Evolutionary conservation across 2,329 filamentous ascomycete species (phyloP).

Genomic region (Nigrograna mackinnonii): DNA sequence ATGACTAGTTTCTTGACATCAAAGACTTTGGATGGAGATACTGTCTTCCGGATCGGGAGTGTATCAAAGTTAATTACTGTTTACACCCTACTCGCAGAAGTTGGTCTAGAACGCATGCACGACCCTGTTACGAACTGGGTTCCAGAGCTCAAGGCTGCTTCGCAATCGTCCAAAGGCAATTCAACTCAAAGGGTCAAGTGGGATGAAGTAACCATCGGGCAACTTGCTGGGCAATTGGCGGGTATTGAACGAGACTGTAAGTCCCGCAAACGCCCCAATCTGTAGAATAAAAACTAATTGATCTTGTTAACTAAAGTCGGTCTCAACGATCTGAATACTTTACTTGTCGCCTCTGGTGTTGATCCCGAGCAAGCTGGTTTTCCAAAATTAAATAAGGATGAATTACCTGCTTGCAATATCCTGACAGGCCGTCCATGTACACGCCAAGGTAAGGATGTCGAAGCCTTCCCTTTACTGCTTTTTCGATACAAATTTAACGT

Average conservation of each 20-base stretch:
- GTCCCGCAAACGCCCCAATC: too few relatives aligned
- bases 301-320: too few relatives aligned
- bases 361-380: too few relatives aligned
- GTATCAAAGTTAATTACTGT: constrained; percentile 45
- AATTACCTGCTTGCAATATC: too few relatives aligned
- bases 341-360: too few relatives aligned
- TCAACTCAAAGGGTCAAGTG: constrained; percentile 26
- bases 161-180: constrained; percentile 13
- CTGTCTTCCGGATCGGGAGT: constrained; percentile 50
- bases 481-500: too few relatives aligned
- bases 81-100: constrained; percentile 40
- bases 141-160: constrained; percentile 23
- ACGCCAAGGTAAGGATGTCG: too few relatives aligned
- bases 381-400: too few relatives aligned
- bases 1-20: not conserved
- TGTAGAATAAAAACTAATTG: too few relatives aligned
- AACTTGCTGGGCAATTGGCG: constrained; percentile 35
- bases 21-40: constrained; percentile 43
- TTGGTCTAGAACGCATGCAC: constrained; percentile 39
- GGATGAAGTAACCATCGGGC: constrained; percentile 37
- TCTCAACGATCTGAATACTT: too few relatives aligned
- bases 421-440: too few relatives aligned
- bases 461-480: too few relatives aligned
- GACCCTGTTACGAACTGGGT: constrained; percentile 28
- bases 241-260: constrained; percentile 29